Evolutionary conservation across 331 rosid species (phyloP).

Genomic region (Acacia pycnantha): DNA sequence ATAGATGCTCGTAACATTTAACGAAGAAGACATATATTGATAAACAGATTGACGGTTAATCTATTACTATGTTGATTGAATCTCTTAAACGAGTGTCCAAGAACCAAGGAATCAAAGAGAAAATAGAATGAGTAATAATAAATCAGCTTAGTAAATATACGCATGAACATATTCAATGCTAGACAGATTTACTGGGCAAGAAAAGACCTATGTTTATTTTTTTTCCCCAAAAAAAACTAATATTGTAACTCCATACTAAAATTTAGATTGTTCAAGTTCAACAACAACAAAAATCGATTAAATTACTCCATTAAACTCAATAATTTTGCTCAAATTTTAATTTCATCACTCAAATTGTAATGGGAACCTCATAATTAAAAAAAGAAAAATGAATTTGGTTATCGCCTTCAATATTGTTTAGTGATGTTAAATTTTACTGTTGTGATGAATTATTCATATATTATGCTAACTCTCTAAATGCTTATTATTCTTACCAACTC

Average conservation of each 20-base stretch:
- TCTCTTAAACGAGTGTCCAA: not conserved
- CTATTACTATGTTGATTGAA: not conserved
- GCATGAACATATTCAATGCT: no score
- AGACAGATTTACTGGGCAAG: no score
- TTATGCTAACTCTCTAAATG: not conserved
- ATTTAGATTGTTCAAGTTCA: not conserved
- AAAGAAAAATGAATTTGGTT: not conserved
- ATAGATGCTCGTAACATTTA: not conserved
- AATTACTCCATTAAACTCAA: not conserved
- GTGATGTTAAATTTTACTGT: not conserved
- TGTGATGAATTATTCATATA: not conserved
- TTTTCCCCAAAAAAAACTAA: no score
- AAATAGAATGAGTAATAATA: not conserved
- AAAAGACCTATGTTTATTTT: no score
- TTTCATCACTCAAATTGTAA: not conserved
- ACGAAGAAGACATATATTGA: not conserved
- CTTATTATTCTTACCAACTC: not conserved
- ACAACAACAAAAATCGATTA: not conserved
- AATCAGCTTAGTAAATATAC: not conserved
- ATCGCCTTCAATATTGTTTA: not conserved
- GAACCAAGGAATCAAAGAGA: not conserved
- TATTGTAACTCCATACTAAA: not conserved
- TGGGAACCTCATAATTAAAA: not conserved
- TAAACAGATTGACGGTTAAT: not conserved
- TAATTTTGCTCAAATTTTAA: not conserved